Conservation (phyloP, 2,329 filamentous ascomycete species). For the Fusarium nygamai region DNA sequence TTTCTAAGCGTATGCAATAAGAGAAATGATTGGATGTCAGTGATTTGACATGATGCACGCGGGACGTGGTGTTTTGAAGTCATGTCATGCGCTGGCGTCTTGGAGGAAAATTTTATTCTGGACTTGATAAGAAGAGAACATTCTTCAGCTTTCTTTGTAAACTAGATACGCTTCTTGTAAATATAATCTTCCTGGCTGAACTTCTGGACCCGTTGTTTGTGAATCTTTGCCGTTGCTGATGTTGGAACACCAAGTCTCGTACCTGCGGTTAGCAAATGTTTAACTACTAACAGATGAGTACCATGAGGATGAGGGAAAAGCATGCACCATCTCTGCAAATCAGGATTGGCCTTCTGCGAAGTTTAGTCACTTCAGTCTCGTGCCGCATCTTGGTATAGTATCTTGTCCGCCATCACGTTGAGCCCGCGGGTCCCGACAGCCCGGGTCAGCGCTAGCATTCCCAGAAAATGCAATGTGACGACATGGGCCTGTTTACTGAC, state of each 20-base stretch:
- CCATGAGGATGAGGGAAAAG: accelerated
- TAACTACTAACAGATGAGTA: accelerated
- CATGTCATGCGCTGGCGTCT: background rate
- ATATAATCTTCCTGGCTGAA: background rate
- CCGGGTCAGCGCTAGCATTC: background rate
- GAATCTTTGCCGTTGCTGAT: background rate
- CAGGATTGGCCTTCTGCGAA: background rate
- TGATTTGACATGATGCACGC: constrained; percentile 9
- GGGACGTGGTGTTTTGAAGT: constrained; percentile 10
- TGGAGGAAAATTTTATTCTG: background rate
- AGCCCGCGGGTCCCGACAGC: too few species aligned
- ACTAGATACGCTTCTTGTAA: constrained; percentile 1
- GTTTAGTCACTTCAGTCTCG: background rate
- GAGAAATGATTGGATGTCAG: background rate
- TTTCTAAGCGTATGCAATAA: background rate
- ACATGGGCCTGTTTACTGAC: background rate
- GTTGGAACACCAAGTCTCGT: background rate
- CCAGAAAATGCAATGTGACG: background rate
- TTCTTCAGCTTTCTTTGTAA: background rate
- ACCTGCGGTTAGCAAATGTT: background rate
- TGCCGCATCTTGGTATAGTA: background rate
- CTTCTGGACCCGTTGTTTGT: accelerated
- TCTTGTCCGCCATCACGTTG: accelerated
- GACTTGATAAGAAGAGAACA: background rate
- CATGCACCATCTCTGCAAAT: background rate